These are phyloP conservation scores for Brassica nigra DNA, from an alignment of 345 rosid genomes.

Conservation along the genomic window DNA sequence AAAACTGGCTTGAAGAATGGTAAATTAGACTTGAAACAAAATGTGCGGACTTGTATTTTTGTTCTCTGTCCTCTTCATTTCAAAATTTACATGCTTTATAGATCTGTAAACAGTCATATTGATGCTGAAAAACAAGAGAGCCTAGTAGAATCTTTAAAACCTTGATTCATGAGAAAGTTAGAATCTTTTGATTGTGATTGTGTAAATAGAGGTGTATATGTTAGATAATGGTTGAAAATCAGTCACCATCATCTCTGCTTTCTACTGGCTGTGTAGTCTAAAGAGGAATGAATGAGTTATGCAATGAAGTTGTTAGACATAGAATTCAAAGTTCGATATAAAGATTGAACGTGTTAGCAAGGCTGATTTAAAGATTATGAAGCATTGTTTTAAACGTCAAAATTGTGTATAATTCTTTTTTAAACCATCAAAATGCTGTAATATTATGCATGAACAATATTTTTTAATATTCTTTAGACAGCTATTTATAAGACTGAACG, in stretches of 20 bases:
- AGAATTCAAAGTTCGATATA: neutral
- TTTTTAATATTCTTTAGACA: neutral
- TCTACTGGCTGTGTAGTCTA: neutral
- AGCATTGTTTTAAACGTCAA: neutral
- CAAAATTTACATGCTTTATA: slow-evolving; percentile 10
- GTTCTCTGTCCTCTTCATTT: neutral
- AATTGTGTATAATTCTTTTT: neutral
- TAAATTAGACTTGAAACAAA: slow-evolving; percentile 36
- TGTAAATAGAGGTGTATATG: slow-evolving; percentile 36
- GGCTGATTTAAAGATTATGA: neutral
- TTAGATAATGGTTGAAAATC: slow-evolving; percentile 23
- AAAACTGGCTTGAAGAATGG: slow-evolving; percentile 89
- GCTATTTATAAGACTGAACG: neutral
- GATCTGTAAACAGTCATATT: slow-evolving; percentile 22
- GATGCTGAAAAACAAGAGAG: slow-evolving; percentile 27
- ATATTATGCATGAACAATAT: neutral
- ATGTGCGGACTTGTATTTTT: neutral
- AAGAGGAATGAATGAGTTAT: neutral
- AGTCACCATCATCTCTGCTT: slow-evolving; percentile 28
- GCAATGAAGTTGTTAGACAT: neutral
- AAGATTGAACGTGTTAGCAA: neutral
- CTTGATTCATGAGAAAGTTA: slow-evolving; percentile 28
- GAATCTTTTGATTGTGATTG: slow-evolving; percentile 27
- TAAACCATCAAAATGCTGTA: neutral
- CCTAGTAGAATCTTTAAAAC: slow-evolving; percentile 18